phyloP scores from a whole-genome alignment of 2,329 filamentous ascomycete genomes.

The Fusarium nisikadoi region DNA sequence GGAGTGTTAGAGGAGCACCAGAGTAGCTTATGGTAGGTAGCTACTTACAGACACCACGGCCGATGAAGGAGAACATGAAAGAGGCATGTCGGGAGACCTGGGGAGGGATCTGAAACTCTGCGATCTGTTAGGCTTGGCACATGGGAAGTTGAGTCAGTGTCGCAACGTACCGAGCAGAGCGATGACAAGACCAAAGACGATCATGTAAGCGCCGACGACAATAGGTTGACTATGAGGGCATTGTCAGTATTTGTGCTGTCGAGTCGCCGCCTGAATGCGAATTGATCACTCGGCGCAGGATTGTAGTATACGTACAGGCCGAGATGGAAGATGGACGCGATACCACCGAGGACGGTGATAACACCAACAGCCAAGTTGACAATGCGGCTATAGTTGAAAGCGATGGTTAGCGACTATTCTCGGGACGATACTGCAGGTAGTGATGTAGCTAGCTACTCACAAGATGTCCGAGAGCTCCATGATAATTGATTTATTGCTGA shows the following conservation, averaged over 20 bases:
- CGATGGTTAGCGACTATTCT: conserved; percentile 50
- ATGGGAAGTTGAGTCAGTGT: background rate
- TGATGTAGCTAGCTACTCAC: conserved; percentile 62
- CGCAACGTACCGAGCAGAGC: conserved; percentile 68
- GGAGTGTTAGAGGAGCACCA: background rate
- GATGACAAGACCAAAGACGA: conserved; percentile 86
- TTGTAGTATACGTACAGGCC: conserved; percentile 62
- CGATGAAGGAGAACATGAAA: conserved; percentile 97
- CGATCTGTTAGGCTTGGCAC: conserved; percentile 35
- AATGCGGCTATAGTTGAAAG: conserved; percentile 74
- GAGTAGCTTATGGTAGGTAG: background rate
- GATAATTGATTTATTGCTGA: conserved; percentile 42
- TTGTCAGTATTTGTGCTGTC: conserved; percentile 28
- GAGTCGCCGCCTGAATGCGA: background rate
- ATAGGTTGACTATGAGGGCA: conserved; percentile 55
- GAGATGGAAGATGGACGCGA: conserved; percentile 74
- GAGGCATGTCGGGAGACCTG: conserved; percentile 93
- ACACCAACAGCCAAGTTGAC: conserved; percentile 91
- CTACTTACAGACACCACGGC: conserved; percentile 89
- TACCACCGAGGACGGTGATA: conserved; percentile 87
- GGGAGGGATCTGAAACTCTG: conserved; percentile 94
- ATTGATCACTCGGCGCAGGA: background rate
- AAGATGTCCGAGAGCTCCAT: conserved; percentile 96
- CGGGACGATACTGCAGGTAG: background rate
- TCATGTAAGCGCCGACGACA: conserved; percentile 86